Conservation (phyloP, 805 yeast genomes). For the Blastobotrys muscicola region DNA sequence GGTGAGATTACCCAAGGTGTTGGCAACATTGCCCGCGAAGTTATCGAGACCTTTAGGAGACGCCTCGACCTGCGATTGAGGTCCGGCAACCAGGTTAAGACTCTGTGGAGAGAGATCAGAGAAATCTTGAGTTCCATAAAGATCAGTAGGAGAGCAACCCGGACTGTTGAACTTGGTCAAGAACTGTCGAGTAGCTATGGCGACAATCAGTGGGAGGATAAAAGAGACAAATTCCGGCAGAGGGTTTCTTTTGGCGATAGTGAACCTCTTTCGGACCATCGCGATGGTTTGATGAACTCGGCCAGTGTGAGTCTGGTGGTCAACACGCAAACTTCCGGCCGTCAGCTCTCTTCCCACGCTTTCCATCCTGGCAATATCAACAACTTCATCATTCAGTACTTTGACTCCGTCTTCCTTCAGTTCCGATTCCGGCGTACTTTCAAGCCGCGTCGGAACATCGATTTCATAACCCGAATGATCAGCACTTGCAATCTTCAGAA, state of each 20-base stretch:
- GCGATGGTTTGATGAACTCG: constrained; percentile 19
- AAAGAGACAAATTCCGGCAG: constrained; percentile 21
- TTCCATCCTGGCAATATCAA: neutral
- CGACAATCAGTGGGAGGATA: constrained; percentile 25
- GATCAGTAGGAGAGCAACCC: constrained; percentile 12
- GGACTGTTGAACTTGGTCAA: constrained; percentile 13
- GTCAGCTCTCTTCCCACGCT: neutral
- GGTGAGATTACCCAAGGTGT: constrained; percentile 3
- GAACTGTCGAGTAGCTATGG: constrained; percentile 19
- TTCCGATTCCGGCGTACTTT: neutral
- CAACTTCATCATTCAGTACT: neutral
- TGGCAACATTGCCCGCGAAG: constrained; percentile 8
- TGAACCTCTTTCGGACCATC: constrained; percentile 24
- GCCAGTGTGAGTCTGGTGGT: constrained; percentile 10
- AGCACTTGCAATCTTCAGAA: constrained; percentile 23
- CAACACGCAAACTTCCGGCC: too few species aligned
- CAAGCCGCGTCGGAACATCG: neutral
- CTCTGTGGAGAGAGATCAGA: constrained; percentile 7
- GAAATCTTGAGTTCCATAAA: constrained; percentile 10
- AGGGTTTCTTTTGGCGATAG: constrained; percentile 24
- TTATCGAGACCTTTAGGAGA: constrained; percentile 7
- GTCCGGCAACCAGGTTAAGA: constrained; percentile 13
- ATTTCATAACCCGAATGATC: constrained; percentile 13
- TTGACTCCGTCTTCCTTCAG: constrained; percentile 1
- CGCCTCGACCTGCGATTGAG: neutral